Evolutionary conservation across 2,329 filamentous ascomycete genomes (phyloP).

Genomic region (Trichoderma brevicompactum): DNA sequence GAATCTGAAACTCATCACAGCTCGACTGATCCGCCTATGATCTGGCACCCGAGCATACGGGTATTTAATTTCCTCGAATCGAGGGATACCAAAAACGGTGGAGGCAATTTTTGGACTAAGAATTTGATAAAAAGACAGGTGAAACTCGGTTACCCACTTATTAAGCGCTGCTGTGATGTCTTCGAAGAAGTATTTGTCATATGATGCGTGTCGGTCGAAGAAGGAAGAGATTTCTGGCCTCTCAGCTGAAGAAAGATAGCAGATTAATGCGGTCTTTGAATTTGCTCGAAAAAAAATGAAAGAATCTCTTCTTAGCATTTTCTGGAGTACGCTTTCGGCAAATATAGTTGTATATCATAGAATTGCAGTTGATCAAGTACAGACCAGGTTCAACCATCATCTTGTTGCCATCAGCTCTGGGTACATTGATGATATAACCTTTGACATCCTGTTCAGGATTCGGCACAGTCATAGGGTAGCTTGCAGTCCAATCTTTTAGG

Average conservation of each 20-base stretch:
- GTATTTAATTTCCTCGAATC: neutral
- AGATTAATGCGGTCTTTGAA: neutral
- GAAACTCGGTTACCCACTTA: neutral
- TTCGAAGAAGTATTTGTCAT: neutral
- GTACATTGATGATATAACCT: too few relatives aligned
- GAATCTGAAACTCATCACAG: neutral
- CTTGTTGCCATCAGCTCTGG: too few relatives aligned
- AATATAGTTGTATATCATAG: neutral
- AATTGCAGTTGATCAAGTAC: too few relatives aligned
- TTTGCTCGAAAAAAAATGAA: neutral
- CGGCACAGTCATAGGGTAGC: too few relatives aligned
- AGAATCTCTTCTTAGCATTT: neutral
- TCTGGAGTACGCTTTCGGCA: neutral
- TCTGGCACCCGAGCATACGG: too few relatives aligned
- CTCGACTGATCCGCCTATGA: neutral
- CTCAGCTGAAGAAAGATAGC: neutral
- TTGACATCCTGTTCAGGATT: too few relatives aligned
- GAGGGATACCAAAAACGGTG: neutral
- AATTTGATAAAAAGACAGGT: neutral
- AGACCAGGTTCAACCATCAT: too few relatives aligned
- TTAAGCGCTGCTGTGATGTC: neutral
- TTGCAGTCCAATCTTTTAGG: too few relatives aligned
- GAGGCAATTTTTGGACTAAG: rapidly evolving
- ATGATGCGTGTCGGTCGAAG: neutral
- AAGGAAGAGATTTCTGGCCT: neutral